phyloP scores from a whole-genome alignment of 495 filamentous ascomycete genomes.

The Lentithecium fluviatile region DNA sequence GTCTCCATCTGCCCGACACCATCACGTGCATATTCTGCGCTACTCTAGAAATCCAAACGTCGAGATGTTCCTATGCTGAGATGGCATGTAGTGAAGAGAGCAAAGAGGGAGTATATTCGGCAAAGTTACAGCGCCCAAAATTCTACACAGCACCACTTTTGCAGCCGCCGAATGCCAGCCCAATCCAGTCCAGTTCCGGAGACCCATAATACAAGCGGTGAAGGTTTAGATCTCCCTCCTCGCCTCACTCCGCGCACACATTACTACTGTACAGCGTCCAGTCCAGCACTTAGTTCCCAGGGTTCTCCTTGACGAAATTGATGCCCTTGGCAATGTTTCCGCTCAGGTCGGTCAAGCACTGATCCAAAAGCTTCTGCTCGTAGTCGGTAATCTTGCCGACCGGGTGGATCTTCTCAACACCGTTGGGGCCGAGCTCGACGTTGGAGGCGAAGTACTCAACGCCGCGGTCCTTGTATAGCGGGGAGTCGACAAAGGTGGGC shows the following conservation, averaged over 20 bases:
- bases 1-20: neutral
- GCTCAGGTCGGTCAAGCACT: slow-evolving; percentile 80
- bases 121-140: slow-evolving; percentile 1
- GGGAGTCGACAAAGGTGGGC: slow-evolving; percentile 95
- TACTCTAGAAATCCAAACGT: too few species aligned
- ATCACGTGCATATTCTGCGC: too few species aligned
- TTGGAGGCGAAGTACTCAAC: slow-evolving; percentile 91
- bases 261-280: slow-evolving; percentile 17
- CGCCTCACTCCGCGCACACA: neutral
- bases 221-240: slow-evolving; percentile 4
- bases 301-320: slow-evolving; percentile 68
- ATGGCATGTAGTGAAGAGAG: too few species aligned
- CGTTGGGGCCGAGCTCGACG: slow-evolving; percentile 93
- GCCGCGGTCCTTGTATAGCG: slow-evolving; percentile 95
- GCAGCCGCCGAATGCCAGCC: neutral
- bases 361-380: slow-evolving; percentile 88
- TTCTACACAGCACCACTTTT: neutral
- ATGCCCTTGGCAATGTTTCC: slow-evolving; percentile 80
- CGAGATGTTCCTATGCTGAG: too few species aligned
- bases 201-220: slow-evolving; percentile 17
- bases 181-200: slow-evolving; percentile 17
- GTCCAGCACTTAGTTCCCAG: slow-evolving; percentile 35
- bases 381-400: slow-evolving; percentile 77
- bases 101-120: neutral
- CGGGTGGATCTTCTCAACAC: slow-evolving; percentile 86